A percentile compares a stretch with the other conserved stretches of the same genome.
Conservation (phyloP, 148 eudicot species). For the Pouteria glomerata region DNA sequence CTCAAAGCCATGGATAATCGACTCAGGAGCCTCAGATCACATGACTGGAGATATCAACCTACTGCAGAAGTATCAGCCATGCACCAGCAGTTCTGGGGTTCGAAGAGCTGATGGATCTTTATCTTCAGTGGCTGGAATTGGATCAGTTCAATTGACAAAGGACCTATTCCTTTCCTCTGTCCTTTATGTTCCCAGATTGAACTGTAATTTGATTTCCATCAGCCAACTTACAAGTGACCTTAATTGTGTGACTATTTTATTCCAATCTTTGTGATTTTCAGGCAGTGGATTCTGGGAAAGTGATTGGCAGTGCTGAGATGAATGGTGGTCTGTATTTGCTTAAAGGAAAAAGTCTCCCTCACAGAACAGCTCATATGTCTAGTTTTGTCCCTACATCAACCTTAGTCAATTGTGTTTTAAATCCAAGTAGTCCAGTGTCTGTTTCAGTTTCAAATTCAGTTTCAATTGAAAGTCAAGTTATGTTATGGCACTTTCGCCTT, state of each 20-base stretch:
- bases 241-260: neutral
- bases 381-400: neutral
- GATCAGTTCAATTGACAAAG: neutral
- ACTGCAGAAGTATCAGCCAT: neutral
- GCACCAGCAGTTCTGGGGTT: neutral
- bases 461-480: no score
- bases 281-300: neutral
- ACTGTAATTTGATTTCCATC: neutral
- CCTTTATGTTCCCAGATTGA: neutral
- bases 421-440: no score
- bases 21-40: neutral
- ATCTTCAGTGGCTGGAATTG: neutral
- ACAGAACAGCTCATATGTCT: no score
- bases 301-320: constrained; percentile 12
- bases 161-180: neutral
- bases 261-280: constrained; percentile 5
- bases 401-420: no score
- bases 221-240: neutral
- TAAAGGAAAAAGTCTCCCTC: neutral
- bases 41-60: neutral
- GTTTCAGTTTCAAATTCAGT: neutral
- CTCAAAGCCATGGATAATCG: neutral
- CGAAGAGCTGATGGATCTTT: neutral
- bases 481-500: constrained; percentile 8
- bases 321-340: constrained; percentile 1